A percentile compares a stretch with the other conserved stretches of the same genome.
phyloP scores from a whole-genome alignment of 2,329 filamentous ascomycete species.

The Tolypocladium endophyticum region DNA sequence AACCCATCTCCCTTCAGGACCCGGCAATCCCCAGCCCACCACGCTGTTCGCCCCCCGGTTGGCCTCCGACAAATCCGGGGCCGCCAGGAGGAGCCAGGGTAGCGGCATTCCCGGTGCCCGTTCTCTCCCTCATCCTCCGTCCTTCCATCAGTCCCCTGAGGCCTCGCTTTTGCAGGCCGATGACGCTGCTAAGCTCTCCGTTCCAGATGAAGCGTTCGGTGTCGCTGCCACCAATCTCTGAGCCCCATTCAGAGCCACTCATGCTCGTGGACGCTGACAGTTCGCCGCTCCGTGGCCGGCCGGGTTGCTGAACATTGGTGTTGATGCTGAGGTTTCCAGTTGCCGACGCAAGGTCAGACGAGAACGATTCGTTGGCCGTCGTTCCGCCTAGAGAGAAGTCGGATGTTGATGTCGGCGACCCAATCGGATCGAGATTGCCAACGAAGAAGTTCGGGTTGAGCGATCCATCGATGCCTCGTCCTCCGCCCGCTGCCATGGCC shows the following conservation, averaged over 20 bases:
- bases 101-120: conserved; percentile 28
- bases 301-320: conserved; percentile 26
- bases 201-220: conserved; percentile 55
- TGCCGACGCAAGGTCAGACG: conserved; percentile 20
- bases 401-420: conserved; percentile 19
- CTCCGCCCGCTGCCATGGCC: conserved; percentile 93
- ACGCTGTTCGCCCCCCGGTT: conserved; percentile 20
- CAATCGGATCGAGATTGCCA: conserved; percentile 32
- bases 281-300: conserved; percentile 34
- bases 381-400: conserved; percentile 23
- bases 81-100: conserved; percentile 11
- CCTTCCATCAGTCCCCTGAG: conserved; percentile 92
- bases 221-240: conserved; percentile 39
- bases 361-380: conserved; percentile 16
- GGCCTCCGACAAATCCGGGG: conserved; percentile 6
- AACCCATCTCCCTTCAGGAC: conserved; percentile 17
- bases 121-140: conserved; percentile 68
- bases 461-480: conserved; percentile 64
- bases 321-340: conserved; percentile 37
- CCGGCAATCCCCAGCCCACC: conserved; percentile 45
- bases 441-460: conserved; percentile 55
- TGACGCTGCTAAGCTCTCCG: conserved; percentile 76
- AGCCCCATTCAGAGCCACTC: conserved; percentile 47
- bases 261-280: conserved; percentile 38
- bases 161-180: conserved; percentile 89